Evolutionary conservation across 2,329 filamentous ascomycete genomes (phyloP).

Genomic region (Neonectria neomacrospora): DNA sequence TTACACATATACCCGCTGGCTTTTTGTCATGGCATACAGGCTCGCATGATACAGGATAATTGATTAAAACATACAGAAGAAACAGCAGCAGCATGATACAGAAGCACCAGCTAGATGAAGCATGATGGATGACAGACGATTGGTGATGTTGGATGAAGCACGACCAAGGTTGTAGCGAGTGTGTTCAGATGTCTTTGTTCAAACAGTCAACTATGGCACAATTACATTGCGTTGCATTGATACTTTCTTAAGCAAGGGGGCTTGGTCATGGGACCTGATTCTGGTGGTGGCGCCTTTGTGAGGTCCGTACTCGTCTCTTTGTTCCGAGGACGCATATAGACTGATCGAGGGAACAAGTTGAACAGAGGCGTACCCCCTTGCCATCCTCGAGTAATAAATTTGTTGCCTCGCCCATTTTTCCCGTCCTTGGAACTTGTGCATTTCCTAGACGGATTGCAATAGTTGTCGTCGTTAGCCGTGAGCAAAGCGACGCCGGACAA

Average conservation of each 20-base stretch:
- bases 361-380: neutral
- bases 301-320: constrained; percentile 34
- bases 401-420: neutral
- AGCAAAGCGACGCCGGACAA: neutral
- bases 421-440: neutral
- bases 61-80: constrained; percentile 38
- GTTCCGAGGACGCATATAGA: constrained; percentile 15
- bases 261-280: neutral
- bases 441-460: neutral
- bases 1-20: constrained; percentile 52
- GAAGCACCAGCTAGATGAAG: constrained; percentile 37
- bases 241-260: neutral
- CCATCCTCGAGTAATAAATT: neutral
- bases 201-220: constrained; percentile 28
- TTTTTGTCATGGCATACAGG: constrained; percentile 41
- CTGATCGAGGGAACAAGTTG: neutral
- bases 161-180: constrained; percentile 33
- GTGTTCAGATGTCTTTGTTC: constrained; percentile 22
- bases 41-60: constrained; percentile 42
- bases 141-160: constrained; percentile 25
- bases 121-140: constrained; percentile 22
- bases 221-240: constrained; percentile 30
- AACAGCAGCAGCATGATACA: constrained; percentile 30
- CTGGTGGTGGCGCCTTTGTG: constrained; percentile 7
- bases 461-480: neutral